Percentiles rank a stretch among this genome's conserved stretches.
phyloP scores from a whole-genome alignment of 305 asterid genomes.

The Fraxinus paxiana region DNA sequence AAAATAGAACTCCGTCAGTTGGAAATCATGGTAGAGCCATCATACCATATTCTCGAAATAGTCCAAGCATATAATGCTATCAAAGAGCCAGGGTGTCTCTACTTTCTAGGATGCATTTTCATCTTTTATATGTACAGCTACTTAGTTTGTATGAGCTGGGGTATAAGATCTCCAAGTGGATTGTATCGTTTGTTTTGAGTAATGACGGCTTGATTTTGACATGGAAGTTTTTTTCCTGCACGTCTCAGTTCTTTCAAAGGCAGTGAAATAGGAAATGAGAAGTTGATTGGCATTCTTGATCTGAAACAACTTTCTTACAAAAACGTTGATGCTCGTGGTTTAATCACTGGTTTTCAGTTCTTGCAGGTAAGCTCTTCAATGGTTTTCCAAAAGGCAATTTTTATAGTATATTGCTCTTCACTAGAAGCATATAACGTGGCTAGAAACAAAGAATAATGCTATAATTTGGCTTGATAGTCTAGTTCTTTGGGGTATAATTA shows the following conservation, averaged over 20 bases:
- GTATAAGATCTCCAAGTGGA: background rate
- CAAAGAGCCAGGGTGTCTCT: background rate
- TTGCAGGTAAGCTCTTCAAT: constrained; percentile 55
- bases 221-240: background rate
- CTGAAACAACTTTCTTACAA: constrained; percentile 51
- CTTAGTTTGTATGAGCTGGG: background rate
- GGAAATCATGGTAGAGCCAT: background rate
- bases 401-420: background rate
- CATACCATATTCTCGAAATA: background rate
- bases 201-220: constrained; percentile 4
- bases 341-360: constrained; percentile 71
- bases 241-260: constrained; percentile 53
- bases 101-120: background rate
- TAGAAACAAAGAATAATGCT: background rate
- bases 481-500: background rate
- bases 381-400: background rate
- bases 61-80: background rate
- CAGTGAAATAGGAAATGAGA: constrained; percentile 63
- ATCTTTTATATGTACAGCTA: background rate
- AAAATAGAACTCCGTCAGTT: background rate
- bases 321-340: constrained; percentile 62
- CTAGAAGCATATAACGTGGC: background rate
- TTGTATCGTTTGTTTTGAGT: background rate
- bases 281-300: constrained; percentile 57
- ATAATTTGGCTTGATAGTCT: background rate